Base-by-base conservation (phyloP, 2,329 filamentous ascomycete genomes). In the Bipolaris cookei region DNA sequence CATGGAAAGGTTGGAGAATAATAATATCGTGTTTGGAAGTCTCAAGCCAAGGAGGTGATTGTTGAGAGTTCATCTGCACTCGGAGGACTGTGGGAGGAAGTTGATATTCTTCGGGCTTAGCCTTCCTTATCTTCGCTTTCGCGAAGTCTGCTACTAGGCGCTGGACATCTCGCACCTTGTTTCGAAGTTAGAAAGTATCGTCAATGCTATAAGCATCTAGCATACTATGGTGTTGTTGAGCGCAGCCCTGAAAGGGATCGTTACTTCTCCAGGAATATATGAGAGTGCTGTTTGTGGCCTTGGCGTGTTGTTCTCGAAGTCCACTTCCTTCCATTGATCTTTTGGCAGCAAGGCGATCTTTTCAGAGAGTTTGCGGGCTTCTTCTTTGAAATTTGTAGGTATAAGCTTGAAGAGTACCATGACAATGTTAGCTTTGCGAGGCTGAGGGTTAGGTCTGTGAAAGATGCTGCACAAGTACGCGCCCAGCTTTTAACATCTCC, bases 181-280 rank as follows among this genome's bases (percentile, higher is more conserved):
- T 1, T 41, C 21, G 4, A 30, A 14, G 35, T 50, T 18, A 35
- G 21, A 16, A 18, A 39, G 23, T 34, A 34, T 41, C 38, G 6
- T 41, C 16, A 41, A 23, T 41, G 3, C 8, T 11, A 18, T 41
- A 41, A 23, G 38, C 4, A 41, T 50, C 38, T 32, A 42, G 18
- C 38, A 39, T 50, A 50, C 47, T 50, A 50, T 39, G 34, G 37
- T 50, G 37, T 50, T 30, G 30, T 50, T 50, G 21, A 50, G 47
- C 47, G 37, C 14, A 39, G 37, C 34, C 23, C 47, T 50, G 16
- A 50, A 50, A 11, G 30, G 21, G 4, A 35, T 18, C 38, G 47
- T 50, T 39, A 50, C 38, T 39, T 50, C 47, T 50, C 38, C 28
- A 42, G 47, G 47, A 25, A 50, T 30, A 30, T 50, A n/a, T 14